A percentile compares a stretch with the other conserved stretches of the same genome.
These are phyloP conservation scores for Colletotrichum somersetense DNA, from an alignment of 2,329 filamentous ascomycete species.

Conservation along the genomic window DNA sequence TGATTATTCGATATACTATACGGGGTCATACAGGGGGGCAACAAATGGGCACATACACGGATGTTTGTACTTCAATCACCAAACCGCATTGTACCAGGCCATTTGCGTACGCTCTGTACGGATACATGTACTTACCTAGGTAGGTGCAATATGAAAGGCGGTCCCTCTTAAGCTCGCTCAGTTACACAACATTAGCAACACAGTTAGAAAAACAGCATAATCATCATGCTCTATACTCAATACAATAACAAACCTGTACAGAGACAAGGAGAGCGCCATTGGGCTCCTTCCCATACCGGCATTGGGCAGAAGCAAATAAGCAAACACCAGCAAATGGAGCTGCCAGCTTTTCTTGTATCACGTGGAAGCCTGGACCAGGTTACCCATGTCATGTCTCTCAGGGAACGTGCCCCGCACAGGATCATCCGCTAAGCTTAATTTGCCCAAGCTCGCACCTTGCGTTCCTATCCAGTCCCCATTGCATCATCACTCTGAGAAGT, in stretches of 20 bases:
- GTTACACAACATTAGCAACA: too few species aligned
- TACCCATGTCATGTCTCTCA: neutral
- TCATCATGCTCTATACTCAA: too few species aligned
- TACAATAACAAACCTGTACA: too few species aligned
- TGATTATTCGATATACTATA: neutral
- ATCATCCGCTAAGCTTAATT: slow-evolving; percentile 28
- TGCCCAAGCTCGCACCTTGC: neutral
- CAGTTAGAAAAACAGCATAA: too few species aligned
- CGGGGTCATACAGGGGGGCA: neutral
- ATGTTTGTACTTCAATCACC: neutral
- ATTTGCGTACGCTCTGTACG: neutral
- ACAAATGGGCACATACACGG: too few species aligned
- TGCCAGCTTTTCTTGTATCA: neutral
- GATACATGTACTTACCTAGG: too few species aligned
- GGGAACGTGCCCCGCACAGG: neutral
- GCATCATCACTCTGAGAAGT: slow-evolving; percentile 24
- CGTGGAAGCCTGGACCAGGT: neutral
- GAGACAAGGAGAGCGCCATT: neutral
- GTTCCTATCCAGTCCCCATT: slow-evolving; percentile 21
- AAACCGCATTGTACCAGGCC: neutral
- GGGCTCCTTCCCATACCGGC: neutral
- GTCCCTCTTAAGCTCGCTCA: too few species aligned
- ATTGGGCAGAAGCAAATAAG: too few species aligned
- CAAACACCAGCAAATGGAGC: neutral
- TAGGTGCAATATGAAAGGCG: too few species aligned